Evolutionary conservation across 2,329 filamentous ascomycete species (phyloP), one percentile per base, ranked within the genome.

Genomic region (Ceratocystiopsis sp.): DNA sequence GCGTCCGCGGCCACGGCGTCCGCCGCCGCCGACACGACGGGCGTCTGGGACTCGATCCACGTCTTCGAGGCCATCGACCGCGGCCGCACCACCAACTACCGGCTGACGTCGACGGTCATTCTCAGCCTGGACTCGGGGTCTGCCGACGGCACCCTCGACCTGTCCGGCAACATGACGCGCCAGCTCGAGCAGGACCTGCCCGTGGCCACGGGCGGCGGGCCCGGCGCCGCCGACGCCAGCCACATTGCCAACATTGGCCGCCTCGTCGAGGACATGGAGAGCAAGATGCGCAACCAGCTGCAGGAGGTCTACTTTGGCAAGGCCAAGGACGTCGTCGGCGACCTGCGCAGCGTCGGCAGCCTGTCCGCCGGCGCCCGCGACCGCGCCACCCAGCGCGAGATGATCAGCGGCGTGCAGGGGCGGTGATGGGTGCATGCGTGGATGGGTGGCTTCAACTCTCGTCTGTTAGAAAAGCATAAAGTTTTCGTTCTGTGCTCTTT

Each of bases 281-380:
- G 95, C 59, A 94, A 95, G 72, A 96, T 98, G 91, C 77, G 91
- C 51, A 98, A 98, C 62, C 62, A 96, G 61, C 67, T 98, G 59
- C 89, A 98, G 69, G 91, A 98, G 64, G 91, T 98, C 41, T 98
- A 98, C 66, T 98, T 98, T 64, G 91, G 91, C 58, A 98, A 98
- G 70, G 89, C 91, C 44, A 95, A 93, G 73, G 91, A 98, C 62
- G 86, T 98, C 3, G 89, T 98, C 4, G 91, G 89, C 44, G 89
- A 98, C 60, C 64, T 98, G 62, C 74, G 91, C 59, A 96, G 87
- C 62, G 73, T 93, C 50, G 77, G 78, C 42, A 78, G 81, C 49
- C 64, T 96, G 59, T 93, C 84, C 50, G 85, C 94, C 62, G 78
- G 80, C 35, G 85, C 83, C 57, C 75, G 73, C 56, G 89, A 95